A percentile compares a stretch with the other conserved stretches of the same genome.
phyloP scores from a whole-genome alignment of 179 eudicot genomes.

The Gypsophila paniculata region DNA sequence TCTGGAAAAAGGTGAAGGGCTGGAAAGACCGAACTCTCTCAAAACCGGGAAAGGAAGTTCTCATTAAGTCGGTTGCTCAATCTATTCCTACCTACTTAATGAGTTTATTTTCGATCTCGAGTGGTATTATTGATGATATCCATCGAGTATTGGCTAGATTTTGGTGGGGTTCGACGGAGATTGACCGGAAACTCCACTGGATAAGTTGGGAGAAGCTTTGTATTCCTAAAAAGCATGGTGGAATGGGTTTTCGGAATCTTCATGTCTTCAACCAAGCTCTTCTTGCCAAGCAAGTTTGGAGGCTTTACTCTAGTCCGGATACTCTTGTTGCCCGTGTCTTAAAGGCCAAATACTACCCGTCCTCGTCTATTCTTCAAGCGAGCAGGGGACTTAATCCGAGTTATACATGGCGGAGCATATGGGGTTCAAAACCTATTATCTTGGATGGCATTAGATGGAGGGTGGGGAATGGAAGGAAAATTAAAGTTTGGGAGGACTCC shows the following conservation, averaged over 20 bases:
- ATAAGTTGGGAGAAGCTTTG: background rate
- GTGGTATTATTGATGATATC: too few relatives aligned
- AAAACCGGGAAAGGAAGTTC: too few relatives aligned
- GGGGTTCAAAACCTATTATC: background rate
- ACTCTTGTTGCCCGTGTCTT: background rate
- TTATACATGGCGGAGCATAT: background rate
- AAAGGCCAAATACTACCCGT: background rate
- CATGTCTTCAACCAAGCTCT: background rate
- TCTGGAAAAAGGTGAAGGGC: too few relatives aligned
- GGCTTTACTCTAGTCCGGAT: background rate
- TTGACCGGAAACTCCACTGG: too few relatives aligned
- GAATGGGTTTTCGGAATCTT: background rate
- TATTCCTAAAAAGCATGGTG: background rate
- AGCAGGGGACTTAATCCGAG: background rate
- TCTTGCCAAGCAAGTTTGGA: background rate
- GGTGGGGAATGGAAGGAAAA: background rate
- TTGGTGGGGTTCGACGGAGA: too few relatives aligned
- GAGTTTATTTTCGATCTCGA: too few relatives aligned
- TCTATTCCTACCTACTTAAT: too few relatives aligned
- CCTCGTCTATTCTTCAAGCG: background rate
- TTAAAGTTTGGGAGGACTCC: background rate
- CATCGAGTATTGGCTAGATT: too few relatives aligned
- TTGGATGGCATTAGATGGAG: background rate
- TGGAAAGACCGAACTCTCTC: too few relatives aligned
- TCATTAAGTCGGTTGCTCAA: too few relatives aligned